Evolutionary conservation across 768 basidiomycete genomes (phyloP).

Genomic region (Xerocomellus dryophilus): DNA sequence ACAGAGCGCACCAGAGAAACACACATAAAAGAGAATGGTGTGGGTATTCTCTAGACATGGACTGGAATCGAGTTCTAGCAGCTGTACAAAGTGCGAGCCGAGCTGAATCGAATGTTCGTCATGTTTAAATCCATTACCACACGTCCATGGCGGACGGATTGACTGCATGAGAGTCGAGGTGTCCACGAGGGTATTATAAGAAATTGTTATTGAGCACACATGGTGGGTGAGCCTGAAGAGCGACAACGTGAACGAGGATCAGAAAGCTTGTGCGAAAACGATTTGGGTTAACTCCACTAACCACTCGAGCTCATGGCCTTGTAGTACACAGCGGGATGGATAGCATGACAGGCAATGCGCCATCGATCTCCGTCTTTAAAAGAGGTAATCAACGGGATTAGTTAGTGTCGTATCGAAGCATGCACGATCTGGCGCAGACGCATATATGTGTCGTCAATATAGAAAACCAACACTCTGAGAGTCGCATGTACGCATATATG

Average conservation of each 20-base stretch:
- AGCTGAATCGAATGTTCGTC: not conserved
- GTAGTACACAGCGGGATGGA: slow-evolving; percentile 11
- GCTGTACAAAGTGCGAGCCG: not conserved
- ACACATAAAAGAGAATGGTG: no score
- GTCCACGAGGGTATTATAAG: not conserved
- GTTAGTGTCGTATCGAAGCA: slow-evolving; percentile 6
- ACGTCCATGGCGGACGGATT: no score
- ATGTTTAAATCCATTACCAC: not conserved
- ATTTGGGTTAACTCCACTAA: not conserved
- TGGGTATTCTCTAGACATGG: no score
- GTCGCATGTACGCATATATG: not conserved
- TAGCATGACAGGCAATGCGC: slow-evolving; percentile 9
- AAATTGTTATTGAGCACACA: not conserved
- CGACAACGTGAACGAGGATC: not conserved
- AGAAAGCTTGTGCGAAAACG: not conserved
- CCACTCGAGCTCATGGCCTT: slow-evolving; percentile 13
- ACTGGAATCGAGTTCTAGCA: not conserved
- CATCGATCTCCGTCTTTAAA: slow-evolving; percentile 10
- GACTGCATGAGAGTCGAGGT: not conserved
- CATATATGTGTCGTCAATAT: no score
- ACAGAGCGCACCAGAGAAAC: no score
- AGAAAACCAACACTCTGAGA: not conserved
- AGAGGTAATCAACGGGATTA: slow-evolving; percentile 11
- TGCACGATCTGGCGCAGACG: not conserved
- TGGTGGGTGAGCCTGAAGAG: not conserved